Evolutionary conservation across 257 asterid species (phyloP).

Genomic region (Salvia miltiorrhiza): DNA sequence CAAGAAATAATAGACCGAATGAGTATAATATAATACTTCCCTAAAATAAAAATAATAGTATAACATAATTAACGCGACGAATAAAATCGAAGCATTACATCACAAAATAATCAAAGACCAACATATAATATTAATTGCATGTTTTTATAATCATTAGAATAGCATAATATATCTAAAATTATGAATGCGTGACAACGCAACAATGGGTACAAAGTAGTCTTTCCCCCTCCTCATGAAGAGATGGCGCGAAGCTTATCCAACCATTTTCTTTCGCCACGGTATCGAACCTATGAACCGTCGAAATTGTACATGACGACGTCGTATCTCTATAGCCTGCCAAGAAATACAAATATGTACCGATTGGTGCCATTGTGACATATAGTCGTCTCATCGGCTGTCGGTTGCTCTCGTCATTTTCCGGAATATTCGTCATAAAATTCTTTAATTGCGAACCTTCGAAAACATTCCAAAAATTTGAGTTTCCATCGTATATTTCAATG

Average conservation of each 20-base stretch:
- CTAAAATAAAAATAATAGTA: no score
- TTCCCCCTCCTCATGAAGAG: slow-evolving; percentile 20
- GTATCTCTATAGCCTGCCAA: slow-evolving; percentile 31
- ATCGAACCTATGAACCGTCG: slow-evolving; percentile 39
- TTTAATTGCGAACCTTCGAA: slow-evolving; percentile 40
- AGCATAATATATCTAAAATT: not conserved
- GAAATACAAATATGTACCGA: slow-evolving; percentile 32
- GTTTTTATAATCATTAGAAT: no score
- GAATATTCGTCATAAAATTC: not conserved
- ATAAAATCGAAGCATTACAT: not conserved
- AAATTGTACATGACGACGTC: not conserved
- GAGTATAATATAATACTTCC: no score
- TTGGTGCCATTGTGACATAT: slow-evolving; percentile 43
- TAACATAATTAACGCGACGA: not conserved
- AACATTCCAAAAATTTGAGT: slow-evolving; percentile 36
- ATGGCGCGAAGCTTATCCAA: slow-evolving; percentile 38
- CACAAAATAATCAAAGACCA: not conserved
- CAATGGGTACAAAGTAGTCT: slow-evolving; percentile 43
- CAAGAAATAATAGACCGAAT: no score
- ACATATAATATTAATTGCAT: no score
- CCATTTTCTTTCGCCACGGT: slow-evolving; percentile 26
- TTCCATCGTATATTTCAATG: slow-evolving; percentile 39
- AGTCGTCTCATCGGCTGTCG: slow-evolving; percentile 11
- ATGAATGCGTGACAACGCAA: slow-evolving; percentile 34
- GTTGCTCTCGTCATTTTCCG: not conserved